Conservation (phyloP, 2,329 filamentous ascomycete species). For the Ophiocordyceps camponoti-saundersi region DNA sequence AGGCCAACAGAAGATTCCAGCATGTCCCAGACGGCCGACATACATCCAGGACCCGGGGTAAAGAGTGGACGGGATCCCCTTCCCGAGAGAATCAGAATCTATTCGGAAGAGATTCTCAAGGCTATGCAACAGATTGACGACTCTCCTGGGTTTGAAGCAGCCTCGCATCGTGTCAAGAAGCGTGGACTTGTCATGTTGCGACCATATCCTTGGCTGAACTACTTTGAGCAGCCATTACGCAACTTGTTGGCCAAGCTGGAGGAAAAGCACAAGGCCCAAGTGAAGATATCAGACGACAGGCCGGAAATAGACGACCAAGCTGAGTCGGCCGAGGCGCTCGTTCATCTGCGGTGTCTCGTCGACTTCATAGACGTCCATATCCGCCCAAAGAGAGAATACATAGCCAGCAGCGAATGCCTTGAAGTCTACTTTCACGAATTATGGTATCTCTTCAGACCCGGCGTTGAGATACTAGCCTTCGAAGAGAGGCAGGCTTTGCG, state of each 20-base stretch:
- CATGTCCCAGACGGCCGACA: not conserved
- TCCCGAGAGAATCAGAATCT: not conserved
- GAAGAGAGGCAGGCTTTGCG: not conserved
- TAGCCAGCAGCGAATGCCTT: not conserved
- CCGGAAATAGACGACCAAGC: not conserved
- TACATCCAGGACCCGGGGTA: not conserved
- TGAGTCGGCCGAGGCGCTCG: not conserved
- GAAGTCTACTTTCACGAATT: not conserved
- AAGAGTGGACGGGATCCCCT: not conserved
- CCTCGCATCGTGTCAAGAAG: not conserved
- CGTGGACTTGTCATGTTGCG: not conserved
- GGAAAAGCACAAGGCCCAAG: not conserved
- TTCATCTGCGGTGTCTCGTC: not conserved
- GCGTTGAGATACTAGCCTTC: not conserved
- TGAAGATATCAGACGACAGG: not conserved
- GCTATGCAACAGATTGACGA: not conserved
- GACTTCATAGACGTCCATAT: not conserved
- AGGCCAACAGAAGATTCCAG: not conserved
- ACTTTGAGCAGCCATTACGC: not conserved
- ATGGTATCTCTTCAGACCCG: not conserved
- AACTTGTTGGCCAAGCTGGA: not conserved
- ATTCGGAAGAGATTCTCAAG: not conserved
- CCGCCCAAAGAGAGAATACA: not conserved
- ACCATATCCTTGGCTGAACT: not conserved
- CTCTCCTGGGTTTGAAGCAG: not conserved